Percentiles rank a stretch among this genome's conserved stretches.
Conservation (phyloP, 345 rosid species). For the thale cress (Arabidopsis thaliana) region TAIR10.1 NC_003076.8:22176001-22176500, state of each 20-base stretch:
- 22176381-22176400: background rate
- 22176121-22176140: background rate
- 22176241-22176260: constrained; percentile 40
- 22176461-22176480: constrained; percentile 47
- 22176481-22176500: constrained; percentile 66
- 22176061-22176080: background rate
- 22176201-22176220: constrained; percentile 10
- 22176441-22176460: constrained; percentile 47
- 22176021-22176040: constrained; percentile 46
- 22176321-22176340: background rate
- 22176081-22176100: no score
- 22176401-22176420: background rate
- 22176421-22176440: background rate
- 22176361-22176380: background rate
- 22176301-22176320: constrained; percentile 30
- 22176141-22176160: background rate
- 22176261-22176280: constrained; percentile 31
- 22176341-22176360: background rate
- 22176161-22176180: background rate
- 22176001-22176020: constrained; percentile 43
- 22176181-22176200: background rate
- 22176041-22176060: background rate
- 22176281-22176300: constrained; percentile 18
- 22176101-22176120: background rate
- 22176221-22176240: background rate